Conservation (phyloP, 257 asterid genomes). For the Hygrophila difformis region DNA sequence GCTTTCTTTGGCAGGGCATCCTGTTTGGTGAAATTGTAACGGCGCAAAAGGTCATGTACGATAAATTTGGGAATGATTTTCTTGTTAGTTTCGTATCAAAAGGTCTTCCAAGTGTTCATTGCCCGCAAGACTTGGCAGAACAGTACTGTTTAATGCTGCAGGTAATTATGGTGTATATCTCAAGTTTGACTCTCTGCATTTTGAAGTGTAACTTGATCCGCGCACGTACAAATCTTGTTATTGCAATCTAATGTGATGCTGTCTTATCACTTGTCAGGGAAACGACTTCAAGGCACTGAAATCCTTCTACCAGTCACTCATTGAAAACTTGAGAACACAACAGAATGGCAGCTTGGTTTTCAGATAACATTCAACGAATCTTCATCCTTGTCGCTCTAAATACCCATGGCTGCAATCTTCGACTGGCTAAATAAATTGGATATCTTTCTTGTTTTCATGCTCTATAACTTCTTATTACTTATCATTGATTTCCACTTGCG, state of each 20-base stretch:
- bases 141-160: constrained; percentile 77
- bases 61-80: constrained; percentile 78
- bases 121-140: constrained; percentile 81
- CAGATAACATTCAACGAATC: too few species aligned
- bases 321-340: constrained; percentile 68
- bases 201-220: neutral
- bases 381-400: too few species aligned
- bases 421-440: too few species aligned
- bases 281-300: constrained; percentile 62
- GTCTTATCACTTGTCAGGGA: too few species aligned
- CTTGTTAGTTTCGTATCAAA: constrained; percentile 59
- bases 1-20: constrained; percentile 39
- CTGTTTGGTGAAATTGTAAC: constrained; percentile 73
- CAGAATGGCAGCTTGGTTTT: constrained; percentile 80
- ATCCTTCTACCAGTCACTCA: constrained; percentile 74
- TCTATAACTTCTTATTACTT: too few species aligned
- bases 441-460: too few species aligned
- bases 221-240: too few species aligned
- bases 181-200: neutral
- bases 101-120: constrained; percentile 53
- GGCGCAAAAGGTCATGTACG: constrained; percentile 90
- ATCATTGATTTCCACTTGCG: too few species aligned
- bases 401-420: too few species aligned
- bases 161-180: constrained; percentile 28
- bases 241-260: too few species aligned